Percentiles rank a stretch among this genome's conserved stretches.
These are phyloP conservation scores for Suillus sp. DNA, from an alignment of 768 basidiomycete genomes.

Conservation along the genomic window DNA sequence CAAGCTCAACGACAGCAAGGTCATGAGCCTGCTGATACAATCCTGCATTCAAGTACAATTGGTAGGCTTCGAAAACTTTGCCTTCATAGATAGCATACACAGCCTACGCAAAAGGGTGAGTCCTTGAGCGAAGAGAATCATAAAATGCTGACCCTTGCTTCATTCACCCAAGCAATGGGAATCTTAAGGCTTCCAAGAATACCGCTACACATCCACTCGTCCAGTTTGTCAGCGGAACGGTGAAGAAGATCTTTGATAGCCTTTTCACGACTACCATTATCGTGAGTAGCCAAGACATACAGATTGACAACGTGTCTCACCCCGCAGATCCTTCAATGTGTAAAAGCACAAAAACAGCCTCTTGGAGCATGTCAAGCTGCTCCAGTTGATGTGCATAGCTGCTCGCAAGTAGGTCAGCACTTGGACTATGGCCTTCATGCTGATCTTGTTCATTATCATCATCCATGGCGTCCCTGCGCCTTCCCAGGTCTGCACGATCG, in stretches of 20 bases:
- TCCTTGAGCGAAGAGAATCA: not conserved
- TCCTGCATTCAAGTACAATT: conserved; percentile 71
- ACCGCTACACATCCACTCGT: conserved; percentile 75
- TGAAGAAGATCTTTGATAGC: conserved; percentile 81
- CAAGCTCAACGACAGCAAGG: conserved; percentile 82
- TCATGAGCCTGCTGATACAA: conserved; percentile 76
- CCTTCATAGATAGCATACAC: conserved; percentile 62
- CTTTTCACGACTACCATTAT: conserved; percentile 64
- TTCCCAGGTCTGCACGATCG: conserved; percentile 64
- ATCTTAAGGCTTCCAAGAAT: conserved; percentile 77
- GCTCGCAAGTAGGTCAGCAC: conserved; percentile 80
- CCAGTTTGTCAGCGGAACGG: conserved; percentile 63
- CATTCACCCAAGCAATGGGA: conserved; percentile 85
- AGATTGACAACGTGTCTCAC: conserved; percentile 46
- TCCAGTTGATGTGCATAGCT: conserved; percentile 90
- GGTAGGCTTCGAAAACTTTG: conserved; percentile 72
- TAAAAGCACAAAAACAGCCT: conserved; percentile 86
- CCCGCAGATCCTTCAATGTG: conserved; percentile 82
- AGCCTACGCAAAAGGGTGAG: conserved; percentile 47
- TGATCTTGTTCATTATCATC: conserved; percentile 46
- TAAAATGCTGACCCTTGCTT: conserved; percentile 67
- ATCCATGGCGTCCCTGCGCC: conserved; percentile 35
- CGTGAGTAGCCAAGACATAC: conserved; percentile 12
- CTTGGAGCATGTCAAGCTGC: conserved; percentile 74
- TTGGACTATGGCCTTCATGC: conserved; percentile 77